These are phyloP conservation scores for Phtheirospermum japonicum DNA, from an alignment of 257 asterid genomes.

Conservation along the genomic window DNA sequence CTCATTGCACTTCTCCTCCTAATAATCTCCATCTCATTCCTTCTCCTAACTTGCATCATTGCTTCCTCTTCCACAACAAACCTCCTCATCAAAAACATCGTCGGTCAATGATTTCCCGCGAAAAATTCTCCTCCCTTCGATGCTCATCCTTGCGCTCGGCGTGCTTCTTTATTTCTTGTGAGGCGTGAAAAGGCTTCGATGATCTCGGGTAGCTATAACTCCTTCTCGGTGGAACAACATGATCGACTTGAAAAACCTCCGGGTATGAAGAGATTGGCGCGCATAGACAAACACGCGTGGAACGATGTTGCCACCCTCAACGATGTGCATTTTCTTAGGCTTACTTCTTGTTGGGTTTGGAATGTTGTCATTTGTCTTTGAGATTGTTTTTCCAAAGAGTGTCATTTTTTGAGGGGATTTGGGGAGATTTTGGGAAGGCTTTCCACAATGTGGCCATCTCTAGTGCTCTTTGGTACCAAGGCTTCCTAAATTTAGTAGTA, in stretches of 20 bases:
- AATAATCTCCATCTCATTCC: slow-evolving; percentile 81
- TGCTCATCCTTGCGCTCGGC: slow-evolving; percentile 65
- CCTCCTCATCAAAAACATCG: slow-evolving; percentile 81
- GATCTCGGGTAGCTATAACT: slow-evolving; percentile 68
- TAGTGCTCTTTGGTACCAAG: slow-evolving; percentile 89
- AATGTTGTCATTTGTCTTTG: slow-evolving; percentile 38
- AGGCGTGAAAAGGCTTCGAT: slow-evolving; percentile 33
- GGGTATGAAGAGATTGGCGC: slow-evolving; percentile 81
- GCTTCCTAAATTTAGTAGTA: too few relatives aligned
- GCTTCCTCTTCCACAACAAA: slow-evolving; percentile 88
- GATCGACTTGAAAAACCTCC: slow-evolving; percentile 67
- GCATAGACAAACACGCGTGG: slow-evolving; percentile 72
- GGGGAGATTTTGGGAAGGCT: slow-evolving; percentile 43
- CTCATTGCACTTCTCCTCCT: slow-evolving; percentile 63
- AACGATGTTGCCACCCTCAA: slow-evolving; percentile 67
- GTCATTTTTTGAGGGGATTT: slow-evolving; percentile 40
- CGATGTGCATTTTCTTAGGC: slow-evolving; percentile 76
- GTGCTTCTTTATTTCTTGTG: slow-evolving; percentile 45
- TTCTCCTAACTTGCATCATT: slow-evolving; percentile 71
- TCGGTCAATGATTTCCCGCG: slow-evolving; percentile 79
- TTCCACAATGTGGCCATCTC: slow-evolving; percentile 77
- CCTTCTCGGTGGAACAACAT: slow-evolving; percentile 59
- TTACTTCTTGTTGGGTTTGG: slow-evolving; percentile 33
- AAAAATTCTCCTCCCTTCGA: slow-evolving; percentile 69
- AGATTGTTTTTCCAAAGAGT: slow-evolving; percentile 51